Evolutionary conservation across 306 rosid genomes (phyloP), one percentile per base, ranked within the genome.

Genomic region (Trifolium fragiferum): DNA sequence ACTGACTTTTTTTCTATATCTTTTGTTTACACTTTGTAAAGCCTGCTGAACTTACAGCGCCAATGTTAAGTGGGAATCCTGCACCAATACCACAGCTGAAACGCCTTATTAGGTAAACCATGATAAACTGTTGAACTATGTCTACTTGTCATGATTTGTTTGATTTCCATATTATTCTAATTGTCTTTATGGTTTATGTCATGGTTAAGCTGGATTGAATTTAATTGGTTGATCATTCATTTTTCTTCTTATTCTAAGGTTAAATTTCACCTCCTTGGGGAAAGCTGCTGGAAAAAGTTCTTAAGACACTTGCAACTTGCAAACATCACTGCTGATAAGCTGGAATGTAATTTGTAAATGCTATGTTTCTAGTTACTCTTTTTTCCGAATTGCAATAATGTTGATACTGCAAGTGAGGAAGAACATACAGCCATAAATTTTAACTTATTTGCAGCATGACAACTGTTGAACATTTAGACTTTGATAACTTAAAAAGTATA

Each of bases 241-340:
- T 63, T 65, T 47, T n/a, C 21, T 41, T 37, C 32, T 53, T 50
- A 43, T 49, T 75, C 68, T 70, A 86, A 93, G 98, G 91, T 75
- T 93, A 66, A 91, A 82, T 72, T 85, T 93, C 82, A 91, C 96
- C 59, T 84, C 98, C 47, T 66, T 93, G 84, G 86, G 86, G 47
- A 93, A 86, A 84, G 78, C 88, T 72, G 66, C 87, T 54, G 91
- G 87, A 30, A 83, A 78, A 81, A 84, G 94, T 81, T 86, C 87
- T 32, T 87, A 66, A 66, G 74, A 63, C 82, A 43, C 58, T 55
- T 71, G 40, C 13, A 41, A 43, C 58, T 60, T 71, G 40, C 13
- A 41, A 68, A 27, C 44, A 19, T 30, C 18, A 30, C 64, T 58
- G 54, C 68, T 47, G 50, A 65, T 74, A 44, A 67, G 82, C 68